phyloP scores from a whole-genome alignment of 148 eudicot genomes.

The Rhododendron griersonianum region DNA sequence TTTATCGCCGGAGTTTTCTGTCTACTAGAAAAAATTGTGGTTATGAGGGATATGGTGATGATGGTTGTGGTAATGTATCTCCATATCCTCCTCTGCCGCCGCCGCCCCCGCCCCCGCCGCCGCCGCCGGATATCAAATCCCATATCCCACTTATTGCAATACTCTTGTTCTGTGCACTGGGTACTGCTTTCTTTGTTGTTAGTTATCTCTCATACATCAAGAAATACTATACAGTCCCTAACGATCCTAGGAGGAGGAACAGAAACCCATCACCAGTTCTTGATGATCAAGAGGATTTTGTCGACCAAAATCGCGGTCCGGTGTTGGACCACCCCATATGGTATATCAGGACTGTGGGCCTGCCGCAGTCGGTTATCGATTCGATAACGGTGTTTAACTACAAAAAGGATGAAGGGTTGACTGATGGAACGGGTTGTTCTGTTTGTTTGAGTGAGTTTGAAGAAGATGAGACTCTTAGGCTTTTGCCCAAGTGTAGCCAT shows the following conservation, averaged over 20 bases:
- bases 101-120: neutral
- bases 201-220: slow-evolving; percentile 28
- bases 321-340: slow-evolving; percentile 47
- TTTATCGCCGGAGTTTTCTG: neutral
- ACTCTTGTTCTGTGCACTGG: slow-evolving; percentile 31
- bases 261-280: neutral
- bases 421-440: slow-evolving; percentile 45
- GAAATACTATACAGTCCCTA: slow-evolving; percentile 8
- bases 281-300: neutral
- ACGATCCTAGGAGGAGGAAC: slow-evolving; percentile 8
- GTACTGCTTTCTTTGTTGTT: slow-evolving; percentile 35
- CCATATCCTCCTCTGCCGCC: slow-evolving; percentile 6
- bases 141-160: slow-evolving; percentile 24
- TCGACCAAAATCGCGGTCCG: slow-evolving; percentile 8
- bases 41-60: neutral
- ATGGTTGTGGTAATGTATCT: neutral
- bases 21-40: rapidly evolving
- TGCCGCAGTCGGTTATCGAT: slow-evolving; percentile 45
- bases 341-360: slow-evolving; percentile 52
- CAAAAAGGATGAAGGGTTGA: slow-evolving; percentile 31
- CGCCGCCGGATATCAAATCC: neutral
- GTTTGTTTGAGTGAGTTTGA: slow-evolving; percentile 58
- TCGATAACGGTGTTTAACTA: slow-evolving; percentile 49
- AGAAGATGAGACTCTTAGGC: slow-evolving; percentile 53
- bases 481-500: slow-evolving; percentile 69